Conservation (phyloP, 2,329 filamentous ascomycete species). For the Exophiala dermatitidis region DNA sequence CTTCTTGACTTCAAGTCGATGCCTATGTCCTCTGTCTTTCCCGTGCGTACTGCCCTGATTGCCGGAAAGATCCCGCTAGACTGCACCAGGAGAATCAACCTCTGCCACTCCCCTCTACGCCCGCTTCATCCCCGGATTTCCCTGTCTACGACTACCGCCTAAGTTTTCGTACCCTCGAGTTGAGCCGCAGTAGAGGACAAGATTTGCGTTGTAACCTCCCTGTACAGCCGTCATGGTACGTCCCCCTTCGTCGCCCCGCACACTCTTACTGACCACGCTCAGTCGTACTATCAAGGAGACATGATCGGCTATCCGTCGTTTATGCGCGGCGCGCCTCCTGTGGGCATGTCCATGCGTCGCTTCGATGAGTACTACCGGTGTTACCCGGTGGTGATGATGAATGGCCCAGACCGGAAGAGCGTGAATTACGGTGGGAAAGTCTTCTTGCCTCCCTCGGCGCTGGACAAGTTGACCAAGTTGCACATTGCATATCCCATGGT, state of each 20-base stretch:
- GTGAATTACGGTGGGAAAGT: constrained; percentile 98
- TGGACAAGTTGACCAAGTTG: constrained; percentile 91
- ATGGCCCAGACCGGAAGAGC: constrained; percentile 77
- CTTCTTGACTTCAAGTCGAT: too few relatives aligned
- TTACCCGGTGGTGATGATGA: constrained; percentile 91
- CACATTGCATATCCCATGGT: constrained; percentile 97
- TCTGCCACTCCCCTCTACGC: neutral
- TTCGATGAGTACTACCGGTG: constrained; percentile 99
- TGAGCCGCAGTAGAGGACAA: neutral
- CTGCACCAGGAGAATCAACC: neutral
- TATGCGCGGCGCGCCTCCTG: constrained; percentile 38
- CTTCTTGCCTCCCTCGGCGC: constrained; percentile 87
- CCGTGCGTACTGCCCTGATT: neutral
- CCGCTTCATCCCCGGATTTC: too few relatives aligned
- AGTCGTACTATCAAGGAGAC: constrained; percentile 35
- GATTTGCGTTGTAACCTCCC: neutral
- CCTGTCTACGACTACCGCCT: too few relatives aligned
- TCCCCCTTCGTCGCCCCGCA: neutral
- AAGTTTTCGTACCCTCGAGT: too few relatives aligned
- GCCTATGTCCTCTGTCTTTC: too few relatives aligned
- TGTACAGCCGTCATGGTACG: constrained; percentile 11
- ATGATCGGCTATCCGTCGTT: constrained; percentile 47
- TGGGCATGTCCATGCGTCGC: constrained; percentile 54
- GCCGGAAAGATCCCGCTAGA: neutral
- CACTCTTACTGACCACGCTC: neutral